Percentiles rank a stretch among this genome's conserved stretches.
Evolutionary conservation across 2,329 filamentous ascomycete genomes (phyloP).

Genomic region (Penicillium verrucosum): DNA sequence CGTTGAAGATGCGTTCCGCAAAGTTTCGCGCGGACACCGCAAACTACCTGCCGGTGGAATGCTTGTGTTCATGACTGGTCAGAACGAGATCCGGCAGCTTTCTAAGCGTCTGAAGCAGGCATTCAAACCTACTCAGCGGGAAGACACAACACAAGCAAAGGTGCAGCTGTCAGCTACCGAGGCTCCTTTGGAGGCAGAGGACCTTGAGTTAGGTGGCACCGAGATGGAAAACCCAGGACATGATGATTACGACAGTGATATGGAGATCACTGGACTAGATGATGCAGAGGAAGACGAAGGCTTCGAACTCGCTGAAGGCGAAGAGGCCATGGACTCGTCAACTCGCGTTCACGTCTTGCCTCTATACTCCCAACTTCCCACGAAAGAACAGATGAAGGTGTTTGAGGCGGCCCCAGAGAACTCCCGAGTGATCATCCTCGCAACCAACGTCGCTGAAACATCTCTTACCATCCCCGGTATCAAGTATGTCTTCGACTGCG

Average conservation of each 20-base stretch:
- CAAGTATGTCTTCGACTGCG: constrained; percentile 92
- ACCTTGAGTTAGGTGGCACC: constrained; percentile 72
- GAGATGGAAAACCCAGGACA: constrained; percentile 48
- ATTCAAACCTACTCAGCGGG: constrained; percentile 55
- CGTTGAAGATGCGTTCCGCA: constrained; percentile 82
- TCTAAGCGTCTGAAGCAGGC: constrained; percentile 72
- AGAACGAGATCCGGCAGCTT: constrained; percentile 85
- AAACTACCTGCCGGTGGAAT: constrained; percentile 90
- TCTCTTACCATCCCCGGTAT: constrained; percentile 95
- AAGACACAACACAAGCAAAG: constrained; percentile 57
- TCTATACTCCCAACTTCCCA: constrained; percentile 87
- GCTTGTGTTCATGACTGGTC: constrained; percentile 89
- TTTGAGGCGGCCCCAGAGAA: constrained; percentile 83
- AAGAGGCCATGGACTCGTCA: constrained; percentile 56
- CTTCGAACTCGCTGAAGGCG: constrained; percentile 59
- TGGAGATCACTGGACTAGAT: constrained; percentile 60
- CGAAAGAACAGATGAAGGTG: constrained; percentile 83
- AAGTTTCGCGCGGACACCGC: constrained; percentile 80
- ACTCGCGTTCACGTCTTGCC: constrained; percentile 83
- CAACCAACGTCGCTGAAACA: constrained; percentile 96
- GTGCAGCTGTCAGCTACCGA: constrained; percentile 75
- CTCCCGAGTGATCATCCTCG: constrained; percentile 79
- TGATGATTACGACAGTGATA: constrained; percentile 54
- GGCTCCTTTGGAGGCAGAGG: constrained; percentile 76
- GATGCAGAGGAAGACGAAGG: constrained; percentile 63